phyloP scores from a whole-genome alignment of 331 rosid genomes.

The Rhamnella rubrinervis region DNA sequence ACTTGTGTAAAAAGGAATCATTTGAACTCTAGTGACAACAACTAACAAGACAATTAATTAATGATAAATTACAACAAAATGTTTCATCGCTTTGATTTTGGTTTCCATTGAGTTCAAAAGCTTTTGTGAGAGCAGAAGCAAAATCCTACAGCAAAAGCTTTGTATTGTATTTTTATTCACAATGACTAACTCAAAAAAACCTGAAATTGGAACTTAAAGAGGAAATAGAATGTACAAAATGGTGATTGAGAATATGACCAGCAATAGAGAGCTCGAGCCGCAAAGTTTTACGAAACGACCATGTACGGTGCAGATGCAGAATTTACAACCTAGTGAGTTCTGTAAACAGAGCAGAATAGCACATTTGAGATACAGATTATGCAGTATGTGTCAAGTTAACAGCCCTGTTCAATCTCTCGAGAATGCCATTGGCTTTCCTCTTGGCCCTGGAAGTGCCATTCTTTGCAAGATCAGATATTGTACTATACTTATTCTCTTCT shows the following conservation, averaged over 20 bases:
- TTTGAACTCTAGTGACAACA: slow-evolving; percentile 9
- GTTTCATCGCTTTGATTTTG: too few relatives aligned
- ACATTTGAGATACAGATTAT: slow-evolving; percentile 21
- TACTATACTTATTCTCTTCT: slow-evolving; percentile 65
- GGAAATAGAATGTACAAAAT: slow-evolving; percentile 50
- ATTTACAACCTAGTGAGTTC: slow-evolving; percentile 43
- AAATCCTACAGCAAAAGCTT: background rate
- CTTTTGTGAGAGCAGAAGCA: background rate
- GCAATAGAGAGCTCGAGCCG: slow-evolving; percentile 20
- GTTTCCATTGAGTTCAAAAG: background rate
- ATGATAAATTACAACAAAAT: too few relatives aligned
- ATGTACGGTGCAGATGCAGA: slow-evolving; percentile 23
- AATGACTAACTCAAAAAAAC: slow-evolving; percentile 35
- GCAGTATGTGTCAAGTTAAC: slow-evolving; percentile 87
- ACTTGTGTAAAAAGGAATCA: slow-evolving; percentile 16
- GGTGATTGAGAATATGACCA: slow-evolving; percentile 25
- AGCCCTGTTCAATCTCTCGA: slow-evolving; percentile 76
- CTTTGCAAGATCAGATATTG: slow-evolving; percentile 67
- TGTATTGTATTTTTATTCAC: slow-evolving; percentile 39
- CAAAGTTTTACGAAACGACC: slow-evolving; percentile 4
- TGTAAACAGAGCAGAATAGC: slow-evolving; percentile 5
- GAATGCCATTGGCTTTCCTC: slow-evolving; percentile 83
- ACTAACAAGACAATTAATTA: too few relatives aligned
- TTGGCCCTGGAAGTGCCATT: slow-evolving; percentile 94
- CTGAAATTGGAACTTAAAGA: slow-evolving; percentile 30